Percentiles rank a stretch among this genome's conserved stretches.
Conservation (phyloP, 2,329 filamentous ascomycete species). For the Beauveria varroae region DNA sequence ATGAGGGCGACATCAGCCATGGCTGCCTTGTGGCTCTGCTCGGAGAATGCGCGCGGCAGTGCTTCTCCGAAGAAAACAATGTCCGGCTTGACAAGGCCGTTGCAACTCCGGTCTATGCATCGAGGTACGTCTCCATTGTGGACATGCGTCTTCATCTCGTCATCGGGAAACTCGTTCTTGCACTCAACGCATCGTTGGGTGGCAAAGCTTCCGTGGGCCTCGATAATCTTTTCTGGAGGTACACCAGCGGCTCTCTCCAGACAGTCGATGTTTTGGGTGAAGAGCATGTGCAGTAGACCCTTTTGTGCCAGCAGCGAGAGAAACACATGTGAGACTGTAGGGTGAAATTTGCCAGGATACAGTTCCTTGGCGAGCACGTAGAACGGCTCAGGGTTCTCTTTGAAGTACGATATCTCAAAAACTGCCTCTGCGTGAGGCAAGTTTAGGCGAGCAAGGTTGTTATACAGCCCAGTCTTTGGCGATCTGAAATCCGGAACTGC, state of each 20-base stretch:
- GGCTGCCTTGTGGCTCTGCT: constrained; percentile 37
- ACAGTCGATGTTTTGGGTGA: constrained; percentile 98
- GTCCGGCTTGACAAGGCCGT: constrained; percentile 82
- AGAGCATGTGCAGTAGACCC: constrained; percentile 71
- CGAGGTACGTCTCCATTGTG: constrained; percentile 59
- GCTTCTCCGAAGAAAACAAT: constrained; percentile 90
- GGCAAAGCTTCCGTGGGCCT: constrained; percentile 94
- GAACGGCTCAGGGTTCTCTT: constrained; percentile 76
- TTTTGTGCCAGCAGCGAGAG: constrained; percentile 75
- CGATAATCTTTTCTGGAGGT: constrained; percentile 71
- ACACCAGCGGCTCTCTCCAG: constrained; percentile 84
- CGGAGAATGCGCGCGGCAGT: constrained; percentile 35
- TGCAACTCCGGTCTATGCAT: constrained; percentile 56
- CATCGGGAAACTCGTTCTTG: constrained; percentile 60
- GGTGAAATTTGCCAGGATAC: constrained; percentile 81
- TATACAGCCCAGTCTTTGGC: constrained; percentile 86
- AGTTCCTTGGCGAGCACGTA: constrained; percentile 88
- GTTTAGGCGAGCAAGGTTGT: constrained; percentile 79
- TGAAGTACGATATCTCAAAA: constrained; percentile 89
- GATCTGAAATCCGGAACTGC: constrained; percentile 89
- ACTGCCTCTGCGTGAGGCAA: constrained; percentile 87
- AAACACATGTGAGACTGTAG: constrained; percentile 86
- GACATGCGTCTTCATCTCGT: constrained; percentile 66
- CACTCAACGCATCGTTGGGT: constrained; percentile 89
- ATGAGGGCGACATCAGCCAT: constrained; percentile 73